phyloP scores from a whole-genome alignment of 768 basidiomycete genomes.

The Psilocybe tampanensis region DNA sequence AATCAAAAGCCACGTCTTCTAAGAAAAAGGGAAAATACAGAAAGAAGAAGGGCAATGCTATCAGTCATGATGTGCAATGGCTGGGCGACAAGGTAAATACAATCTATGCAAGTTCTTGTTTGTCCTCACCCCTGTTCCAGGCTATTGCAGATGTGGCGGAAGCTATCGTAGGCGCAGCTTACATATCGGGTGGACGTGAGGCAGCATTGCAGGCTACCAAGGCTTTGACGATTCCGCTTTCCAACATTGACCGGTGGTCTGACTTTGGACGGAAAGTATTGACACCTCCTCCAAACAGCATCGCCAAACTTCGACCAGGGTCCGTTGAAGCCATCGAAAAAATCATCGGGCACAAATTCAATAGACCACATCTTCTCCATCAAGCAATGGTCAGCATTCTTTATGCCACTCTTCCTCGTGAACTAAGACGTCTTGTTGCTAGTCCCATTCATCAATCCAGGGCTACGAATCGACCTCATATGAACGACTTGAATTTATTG shows the following conservation, averaged over 20 bases:
- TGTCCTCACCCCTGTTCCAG: constrained; percentile 35
- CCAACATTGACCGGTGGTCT: constrained; percentile 65
- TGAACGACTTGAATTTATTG: constrained; percentile 82
- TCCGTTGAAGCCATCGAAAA: constrained; percentile 59
- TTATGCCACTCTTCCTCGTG: not conserved
- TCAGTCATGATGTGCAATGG: constrained; percentile 44
- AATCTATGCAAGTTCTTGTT: not conserved
- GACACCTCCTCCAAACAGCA: constrained; percentile 44
- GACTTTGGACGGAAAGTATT: constrained; percentile 62
- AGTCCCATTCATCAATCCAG: constrained; percentile 73
- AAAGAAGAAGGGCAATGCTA: constrained; percentile 37
- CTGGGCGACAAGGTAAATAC: constrained; percentile 74
- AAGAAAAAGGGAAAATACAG: constrained; percentile 32
- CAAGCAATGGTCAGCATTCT: constrained; percentile 66
- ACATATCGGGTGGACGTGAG: constrained; percentile 71
- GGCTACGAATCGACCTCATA: constrained; percentile 60
- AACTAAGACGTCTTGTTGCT: constrained; percentile 23
- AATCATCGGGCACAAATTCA: constrained; percentile 66
- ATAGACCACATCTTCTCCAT: constrained; percentile 61
- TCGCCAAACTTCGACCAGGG: constrained; percentile 47
- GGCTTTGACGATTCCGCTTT: constrained; percentile 65
- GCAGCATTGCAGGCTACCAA: constrained; percentile 65
- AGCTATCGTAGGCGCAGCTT: constrained; percentile 84
- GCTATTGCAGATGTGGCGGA: constrained; percentile 84
- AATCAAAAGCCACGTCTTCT: constrained; percentile 10